Base-by-base conservation (phyloP, 768 basidiomycete genomes). In the Russula foetens region DNA sequence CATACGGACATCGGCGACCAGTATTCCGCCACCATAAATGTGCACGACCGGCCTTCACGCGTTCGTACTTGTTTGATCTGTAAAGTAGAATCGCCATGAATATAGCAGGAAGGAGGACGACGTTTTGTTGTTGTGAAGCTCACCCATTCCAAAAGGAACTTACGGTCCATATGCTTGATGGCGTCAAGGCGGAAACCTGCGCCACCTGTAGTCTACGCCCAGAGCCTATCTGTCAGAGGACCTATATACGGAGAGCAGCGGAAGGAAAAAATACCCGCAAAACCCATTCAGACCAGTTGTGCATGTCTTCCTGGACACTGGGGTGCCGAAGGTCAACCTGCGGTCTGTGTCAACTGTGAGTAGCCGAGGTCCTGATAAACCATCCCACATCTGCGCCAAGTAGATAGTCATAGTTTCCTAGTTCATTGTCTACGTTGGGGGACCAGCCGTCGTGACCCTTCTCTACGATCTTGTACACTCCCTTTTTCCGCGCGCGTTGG, bases 391-490 rank as follows among this genome's bases (percentile, higher is more conserved):
- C 84, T 26, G 77, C 69, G 33, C 91, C 90, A 15, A 92, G 82
- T 9, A 92, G 76, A 70, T 85, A 92, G 66, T 92, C 90, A 69
- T 90, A 92, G 70, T 93, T 92, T 62, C 90, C 92, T n/a, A 87
- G 79, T 70, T 96, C 92, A 1, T 75, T 75, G 69, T 92, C 90
- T 8, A 96, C 94, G 63, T 80, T 76, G 14, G 72, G 75, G 5
- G 92, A 94, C 93, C 93, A 96, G 31, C 86, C 84, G 72, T 86
- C 83, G 64, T 84, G 84, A 7, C 79, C 80, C 45, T 77, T 73
- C 35, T 83, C 83, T 23, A 81, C 77, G 51, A 96, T 86, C 56
- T 87, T 83, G 73, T 81, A 96, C 31, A 97, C 74, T n/a, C 72
- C 82, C 44, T 79, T 80, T 12, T 80, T 80, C 59, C 74, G 78